These are phyloP conservation scores for Cotoneaster glaucophyllus DNA, from an alignment of 306 rosid species.

Conservation along the genomic window DNA sequence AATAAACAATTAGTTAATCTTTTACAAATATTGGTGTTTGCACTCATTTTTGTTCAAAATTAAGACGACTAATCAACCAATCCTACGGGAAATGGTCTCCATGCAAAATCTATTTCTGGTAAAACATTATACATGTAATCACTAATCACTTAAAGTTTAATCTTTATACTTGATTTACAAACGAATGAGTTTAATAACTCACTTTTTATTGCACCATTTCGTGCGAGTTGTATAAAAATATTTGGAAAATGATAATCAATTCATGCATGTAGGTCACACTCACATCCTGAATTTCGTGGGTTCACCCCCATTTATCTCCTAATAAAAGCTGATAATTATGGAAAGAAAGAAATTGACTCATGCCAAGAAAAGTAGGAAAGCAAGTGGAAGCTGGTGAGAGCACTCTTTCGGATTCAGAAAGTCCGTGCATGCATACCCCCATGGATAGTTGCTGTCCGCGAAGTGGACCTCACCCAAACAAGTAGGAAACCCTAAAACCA, in stretches of 20 bases:
- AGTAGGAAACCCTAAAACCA: not conserved
- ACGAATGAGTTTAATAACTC: not conserved
- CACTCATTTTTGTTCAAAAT: not conserved
- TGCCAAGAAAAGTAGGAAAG: no score
- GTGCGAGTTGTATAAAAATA: not conserved
- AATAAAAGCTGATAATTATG: no score
- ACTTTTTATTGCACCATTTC: no score
- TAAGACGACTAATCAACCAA: not conserved
- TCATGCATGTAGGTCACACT: not conserved
- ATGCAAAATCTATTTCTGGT: not conserved
- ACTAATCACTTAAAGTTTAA: not conserved
- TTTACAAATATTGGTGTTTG: not conserved
- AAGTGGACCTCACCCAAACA: not conserved
- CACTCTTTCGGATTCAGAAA: not conserved
- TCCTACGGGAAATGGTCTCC: not conserved
- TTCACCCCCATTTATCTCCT: no score
- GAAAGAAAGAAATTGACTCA: no score
- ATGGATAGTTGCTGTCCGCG: not conserved
- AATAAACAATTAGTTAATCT: no score
- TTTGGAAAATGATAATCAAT: not conserved
- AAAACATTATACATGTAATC: not conserved
- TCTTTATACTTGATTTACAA: no score
- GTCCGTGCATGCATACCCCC: not conserved
- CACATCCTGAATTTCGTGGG: no score
- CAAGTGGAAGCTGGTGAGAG: not conserved